Evolutionary conservation across 805 yeast species (phyloP).

Genomic region (Teunomyces panamensis): DNA sequence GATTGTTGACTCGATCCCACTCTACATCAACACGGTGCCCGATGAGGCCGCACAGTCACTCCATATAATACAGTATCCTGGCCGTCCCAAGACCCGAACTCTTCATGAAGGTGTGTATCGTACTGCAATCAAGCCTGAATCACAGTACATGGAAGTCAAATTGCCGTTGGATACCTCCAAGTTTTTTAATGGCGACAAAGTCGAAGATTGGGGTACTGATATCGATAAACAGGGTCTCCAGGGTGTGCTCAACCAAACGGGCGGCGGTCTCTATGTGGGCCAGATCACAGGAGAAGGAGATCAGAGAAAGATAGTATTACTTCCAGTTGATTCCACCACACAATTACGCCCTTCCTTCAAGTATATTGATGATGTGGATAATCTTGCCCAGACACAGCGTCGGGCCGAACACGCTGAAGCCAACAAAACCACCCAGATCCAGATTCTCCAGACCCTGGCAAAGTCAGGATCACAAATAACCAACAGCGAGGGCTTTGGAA

Average conservation of each 20-base stretch:
- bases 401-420: conserved; percentile 37
- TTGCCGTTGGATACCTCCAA: conserved; percentile 67
- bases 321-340: conserved; percentile 62
- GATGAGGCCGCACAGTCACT: conserved; percentile 23
- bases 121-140: conserved; percentile 56
- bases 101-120: conserved; percentile 32
- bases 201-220: conserved; percentile 60
- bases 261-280: conserved; percentile 45
- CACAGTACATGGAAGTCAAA: conserved; percentile 69
- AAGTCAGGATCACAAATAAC: conserved; percentile 23
- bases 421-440: conserved; percentile 27
- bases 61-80: conserved; percentile 41
- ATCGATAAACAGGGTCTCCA: conserved; percentile 59
- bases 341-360: conserved; percentile 82
- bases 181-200: conserved; percentile 64
- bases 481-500: conserved; percentile 24
- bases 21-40: conserved; percentile 26
- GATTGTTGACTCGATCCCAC: conserved; percentile 37
- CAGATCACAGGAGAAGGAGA: conserved; percentile 20
- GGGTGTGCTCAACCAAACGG: conserved; percentile 62
- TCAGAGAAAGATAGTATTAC: conserved; percentile 50
- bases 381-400: conserved; percentile 39
- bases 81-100: conserved; percentile 46
- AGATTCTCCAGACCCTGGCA: conserved; percentile 41
- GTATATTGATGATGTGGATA: conserved; percentile 65